Conservation (phyloP, 371 early-diverging fungal species). For the Mucor racemosus region DNA sequence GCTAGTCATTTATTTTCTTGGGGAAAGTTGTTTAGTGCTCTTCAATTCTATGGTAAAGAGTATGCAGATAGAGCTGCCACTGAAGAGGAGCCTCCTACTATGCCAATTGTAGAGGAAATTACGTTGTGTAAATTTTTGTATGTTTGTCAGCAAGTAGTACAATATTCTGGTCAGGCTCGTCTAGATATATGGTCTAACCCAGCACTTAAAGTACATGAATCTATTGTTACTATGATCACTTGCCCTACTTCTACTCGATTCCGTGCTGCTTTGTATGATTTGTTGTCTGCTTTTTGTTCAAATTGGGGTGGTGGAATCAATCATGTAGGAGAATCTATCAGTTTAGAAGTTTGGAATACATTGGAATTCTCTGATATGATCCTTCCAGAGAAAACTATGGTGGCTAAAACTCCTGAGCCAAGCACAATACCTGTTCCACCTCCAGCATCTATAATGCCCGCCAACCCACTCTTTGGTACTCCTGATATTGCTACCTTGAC, state of each 20-base stretch:
- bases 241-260: slow-evolving; percentile 33
- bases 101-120: slow-evolving; percentile 29
- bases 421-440: neutral
- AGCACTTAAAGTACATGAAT: slow-evolving; percentile 15
- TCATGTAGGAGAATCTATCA: slow-evolving; percentile 24
- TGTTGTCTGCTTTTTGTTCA: slow-evolving; percentile 39
- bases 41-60: slow-evolving; percentile 28
- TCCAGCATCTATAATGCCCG: neutral
- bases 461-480: neutral
- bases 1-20: slow-evolving; percentile 37
- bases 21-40: slow-evolving; percentile 38
- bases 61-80: neutral
- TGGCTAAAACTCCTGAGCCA: neutral
- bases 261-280: slow-evolving; percentile 28
- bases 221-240: slow-evolving; percentile 29
- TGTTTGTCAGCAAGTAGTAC: slow-evolving; percentile 38
- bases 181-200: slow-evolving; percentile 24
- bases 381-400: slow-evolving; percentile 23
- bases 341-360: slow-evolving; percentile 33
- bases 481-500: neutral
- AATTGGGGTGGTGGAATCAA: slow-evolving; percentile 38
- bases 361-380: slow-evolving; percentile 35
- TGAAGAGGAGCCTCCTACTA: slow-evolving; percentile 16
- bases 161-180: slow-evolving; percentile 29
- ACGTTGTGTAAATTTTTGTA: slow-evolving; percentile 28